Evolutionary conservation across 164 flowering plant species (phyloP).

Genomic region (Akebia trifoliata): DNA sequence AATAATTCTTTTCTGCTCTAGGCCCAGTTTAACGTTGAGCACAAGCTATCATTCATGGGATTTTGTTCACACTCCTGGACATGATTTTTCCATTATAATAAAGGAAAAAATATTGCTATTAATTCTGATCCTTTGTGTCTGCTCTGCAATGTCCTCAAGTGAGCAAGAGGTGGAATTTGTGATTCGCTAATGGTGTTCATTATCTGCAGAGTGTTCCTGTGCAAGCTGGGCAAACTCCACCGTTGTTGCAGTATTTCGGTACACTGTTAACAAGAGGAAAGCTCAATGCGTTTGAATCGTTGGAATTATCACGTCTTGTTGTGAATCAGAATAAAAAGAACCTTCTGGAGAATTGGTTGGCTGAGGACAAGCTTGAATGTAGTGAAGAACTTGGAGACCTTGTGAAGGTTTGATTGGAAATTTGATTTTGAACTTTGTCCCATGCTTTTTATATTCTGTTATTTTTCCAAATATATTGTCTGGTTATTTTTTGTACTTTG

Average conservation of each 20-base stretch:
- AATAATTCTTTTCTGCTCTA: no score
- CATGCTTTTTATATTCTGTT: background rate
- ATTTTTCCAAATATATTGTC: background rate
- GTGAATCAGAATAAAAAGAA: conserved; percentile 97
- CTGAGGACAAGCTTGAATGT: conserved; percentile 97
- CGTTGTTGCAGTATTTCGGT: conserved; percentile 94
- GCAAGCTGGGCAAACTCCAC: conserved; percentile 98
- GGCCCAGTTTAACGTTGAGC: no score
- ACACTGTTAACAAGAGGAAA: conserved; percentile 92
- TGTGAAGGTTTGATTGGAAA: conserved; percentile 63
- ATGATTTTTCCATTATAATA: no score
- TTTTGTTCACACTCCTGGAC: no score
- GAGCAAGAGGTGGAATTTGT: no score
- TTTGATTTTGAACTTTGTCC: background rate
- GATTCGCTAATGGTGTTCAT: no score
- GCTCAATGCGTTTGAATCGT: conserved; percentile 93
- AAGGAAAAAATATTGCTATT: no score
- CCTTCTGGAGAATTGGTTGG: conserved; percentile 96
- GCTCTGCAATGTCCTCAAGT: no score
- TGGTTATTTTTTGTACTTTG: no score
- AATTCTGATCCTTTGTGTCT: no score
- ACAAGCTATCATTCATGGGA: no score
- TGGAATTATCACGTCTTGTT: conserved; percentile 97
- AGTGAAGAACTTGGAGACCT: conserved; percentile 99
- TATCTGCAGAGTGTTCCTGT: conserved; percentile 94